Conservation (phyloP, 2,329 filamentous ascomycete genomes). For the Sarocladiaceae sp. region DNA sequence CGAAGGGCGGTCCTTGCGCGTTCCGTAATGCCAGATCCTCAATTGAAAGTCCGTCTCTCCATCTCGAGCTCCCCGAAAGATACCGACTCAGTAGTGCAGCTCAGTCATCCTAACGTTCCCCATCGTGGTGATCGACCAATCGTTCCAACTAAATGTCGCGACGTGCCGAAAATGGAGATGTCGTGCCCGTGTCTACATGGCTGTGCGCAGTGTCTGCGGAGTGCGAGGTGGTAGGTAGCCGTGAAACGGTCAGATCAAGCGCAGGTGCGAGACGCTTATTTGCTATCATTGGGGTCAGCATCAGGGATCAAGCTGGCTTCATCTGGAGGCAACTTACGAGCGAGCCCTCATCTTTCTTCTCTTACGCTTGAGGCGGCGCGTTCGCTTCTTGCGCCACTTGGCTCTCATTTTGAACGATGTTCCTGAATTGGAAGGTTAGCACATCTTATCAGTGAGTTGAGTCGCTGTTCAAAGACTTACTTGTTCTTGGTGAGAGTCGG, state of each 20-base stretch:
- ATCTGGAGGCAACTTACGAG: conserved; percentile 61
- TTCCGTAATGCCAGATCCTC: conserved; percentile 1
- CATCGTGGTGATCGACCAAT: neutral
- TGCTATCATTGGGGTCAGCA: conserved; percentile 41
- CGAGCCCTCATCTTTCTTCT: conserved; percentile 99
- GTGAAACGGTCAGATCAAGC: conserved; percentile 40
- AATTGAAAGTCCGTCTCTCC: conserved; percentile 7
- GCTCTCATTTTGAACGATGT: conserved; percentile 67
- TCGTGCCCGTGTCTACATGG: neutral
- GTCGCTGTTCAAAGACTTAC: conserved; percentile 21
- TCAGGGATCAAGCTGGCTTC: conserved; percentile 11
- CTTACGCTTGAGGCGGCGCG: conserved; percentile 98
- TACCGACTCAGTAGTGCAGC: conserved; percentile 1
- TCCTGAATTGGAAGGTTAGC: conserved; percentile 15
- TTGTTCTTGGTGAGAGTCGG: conserved; percentile 40
- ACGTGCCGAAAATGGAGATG: conserved; percentile 1
- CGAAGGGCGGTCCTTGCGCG: neutral
- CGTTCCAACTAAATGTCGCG: conserved; percentile 4
- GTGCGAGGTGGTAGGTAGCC: conserved; percentile 8
- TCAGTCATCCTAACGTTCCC: conserved; percentile 4
- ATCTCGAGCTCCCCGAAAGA: conserved; percentile 6
- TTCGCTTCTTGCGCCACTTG: conserved; percentile 99
- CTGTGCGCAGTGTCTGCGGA: neutral
- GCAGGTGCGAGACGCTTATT: conserved; percentile 60
- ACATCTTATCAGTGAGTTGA: neutral